A percentile compares a stretch with the other conserved stretches of the same genome.
These are phyloP conservation scores for Plasmodium gonderi DNA, from an alignment of 169 alveolate species.

Conservation along the genomic window DNA sequence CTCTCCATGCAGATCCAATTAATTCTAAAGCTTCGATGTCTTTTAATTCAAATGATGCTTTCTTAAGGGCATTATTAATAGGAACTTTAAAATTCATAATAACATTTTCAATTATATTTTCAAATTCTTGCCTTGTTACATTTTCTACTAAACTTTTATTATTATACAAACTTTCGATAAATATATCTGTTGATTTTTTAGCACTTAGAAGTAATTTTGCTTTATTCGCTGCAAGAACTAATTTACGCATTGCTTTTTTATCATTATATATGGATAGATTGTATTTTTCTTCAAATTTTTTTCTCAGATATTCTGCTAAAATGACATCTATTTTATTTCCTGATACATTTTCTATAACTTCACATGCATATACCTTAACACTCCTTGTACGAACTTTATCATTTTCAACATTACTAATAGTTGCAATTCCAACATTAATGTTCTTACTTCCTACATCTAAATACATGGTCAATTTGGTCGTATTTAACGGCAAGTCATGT, in stretches of 20 bases:
- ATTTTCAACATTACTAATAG: conserved; percentile 45
- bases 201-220: conserved; percentile 72
- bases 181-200: conserved; percentile 65
- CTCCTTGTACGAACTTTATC: conserved; percentile 57
- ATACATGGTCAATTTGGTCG: conserved; percentile 78
- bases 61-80: conserved; percentile 77
- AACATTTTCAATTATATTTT: conserved; percentile 69
- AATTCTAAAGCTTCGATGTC: conserved; percentile 84
- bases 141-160: conserved; percentile 67
- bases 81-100: conserved; percentile 76
- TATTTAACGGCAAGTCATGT: conserved; percentile 80
- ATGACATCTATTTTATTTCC: conserved; percentile 64
- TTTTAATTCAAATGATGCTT: conserved; percentile 76
- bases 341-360: conserved; percentile 53
- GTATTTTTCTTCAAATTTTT: conserved; percentile 69
- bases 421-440: conserved; percentile 81
- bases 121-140: conserved; percentile 79
- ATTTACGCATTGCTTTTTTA: conserved; percentile 73
- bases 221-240: conserved; percentile 64
- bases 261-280: conserved; percentile 50
- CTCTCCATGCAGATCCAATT: conserved; percentile 85
- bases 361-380: conserved; percentile 73
- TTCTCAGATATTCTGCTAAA: conserved; percentile 69
- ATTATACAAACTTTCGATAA: conserved; percentile 65
- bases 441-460: conserved; percentile 85